Percentiles rank a stretch among this genome's conserved stretches.
Evolutionary conservation across 2,329 filamentous ascomycete genomes (phyloP).

Genomic region (Diaporthe helianthi): DNA sequence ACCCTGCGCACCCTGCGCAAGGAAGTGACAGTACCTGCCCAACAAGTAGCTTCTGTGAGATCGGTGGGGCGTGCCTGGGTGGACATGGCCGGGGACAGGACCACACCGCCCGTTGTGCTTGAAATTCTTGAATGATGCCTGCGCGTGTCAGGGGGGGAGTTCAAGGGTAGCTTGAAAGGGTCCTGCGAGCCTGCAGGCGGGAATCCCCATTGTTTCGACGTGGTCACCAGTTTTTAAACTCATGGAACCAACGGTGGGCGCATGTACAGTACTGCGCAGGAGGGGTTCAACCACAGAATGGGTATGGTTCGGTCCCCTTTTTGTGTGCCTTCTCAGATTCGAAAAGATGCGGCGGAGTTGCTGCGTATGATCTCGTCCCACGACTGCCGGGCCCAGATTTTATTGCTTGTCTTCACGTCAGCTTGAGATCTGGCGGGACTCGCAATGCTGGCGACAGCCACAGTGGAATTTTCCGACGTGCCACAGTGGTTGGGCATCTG

Average conservation of each 20-base stretch:
- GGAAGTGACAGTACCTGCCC: constrained; percentile 17
- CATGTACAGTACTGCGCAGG: constrained; percentile 20
- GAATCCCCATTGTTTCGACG: constrained; percentile 30
- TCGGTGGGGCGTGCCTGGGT: constrained; percentile 20
- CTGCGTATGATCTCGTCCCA: constrained; percentile 29
- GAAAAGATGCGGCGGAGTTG: constrained; percentile 30
- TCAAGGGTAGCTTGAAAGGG: constrained; percentile 24
- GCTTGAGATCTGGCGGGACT: constrained; percentile 28
- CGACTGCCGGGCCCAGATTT: constrained; percentile 34
- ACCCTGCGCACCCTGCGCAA: no score
- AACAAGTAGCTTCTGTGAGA: constrained; percentile 25
- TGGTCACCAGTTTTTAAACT: constrained; percentile 36
- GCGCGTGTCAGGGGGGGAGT: constrained; percentile 19
- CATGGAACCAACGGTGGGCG: constrained; percentile 30
- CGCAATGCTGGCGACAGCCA: constrained; percentile 10
- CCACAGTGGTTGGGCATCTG: constrained; percentile 11
- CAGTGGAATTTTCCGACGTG: constrained; percentile 21
- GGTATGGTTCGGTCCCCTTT: constrained; percentile 24
- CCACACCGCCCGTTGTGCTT: constrained; percentile 30
- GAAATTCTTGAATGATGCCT: constrained; percentile 24
- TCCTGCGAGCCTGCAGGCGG: constrained; percentile 25
- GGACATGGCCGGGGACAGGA: constrained; percentile 23
- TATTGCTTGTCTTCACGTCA: constrained; percentile 31
- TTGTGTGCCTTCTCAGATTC: constrained; percentile 18
- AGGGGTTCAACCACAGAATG: constrained; percentile 22